Conservation (phyloP, 805 yeast genomes). For the Brettanomyces naardenensis region DNA sequence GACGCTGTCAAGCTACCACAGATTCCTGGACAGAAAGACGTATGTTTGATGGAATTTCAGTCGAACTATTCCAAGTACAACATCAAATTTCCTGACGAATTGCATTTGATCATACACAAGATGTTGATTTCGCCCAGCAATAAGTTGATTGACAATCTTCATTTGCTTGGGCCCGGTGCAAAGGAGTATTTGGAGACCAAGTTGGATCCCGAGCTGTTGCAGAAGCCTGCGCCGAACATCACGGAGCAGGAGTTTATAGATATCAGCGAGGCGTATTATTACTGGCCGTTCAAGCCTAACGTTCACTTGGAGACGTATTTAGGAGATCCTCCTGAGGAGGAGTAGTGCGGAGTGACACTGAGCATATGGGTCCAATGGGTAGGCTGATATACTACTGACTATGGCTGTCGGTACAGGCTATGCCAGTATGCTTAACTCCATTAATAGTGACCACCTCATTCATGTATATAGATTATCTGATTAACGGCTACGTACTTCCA, state of each 20-base stretch:
- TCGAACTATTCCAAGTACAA: constrained; percentile 22
- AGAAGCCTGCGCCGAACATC: constrained; percentile 40
- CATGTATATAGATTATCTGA: too few species aligned
- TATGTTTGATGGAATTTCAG: constrained; percentile 25
- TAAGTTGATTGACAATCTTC: constrained; percentile 37
- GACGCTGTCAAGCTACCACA: constrained; percentile 19
- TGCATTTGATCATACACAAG: constrained; percentile 62
- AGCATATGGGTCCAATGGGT: too few species aligned
- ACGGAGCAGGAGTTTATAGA: constrained; percentile 45
- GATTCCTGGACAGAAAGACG: constrained; percentile 13
- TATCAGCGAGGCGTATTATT: constrained; percentile 44
- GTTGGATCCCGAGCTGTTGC: constrained; percentile 31
- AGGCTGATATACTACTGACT: too few species aligned
- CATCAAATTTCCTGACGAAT: constrained; percentile 37
- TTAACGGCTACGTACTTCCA: too few species aligned
- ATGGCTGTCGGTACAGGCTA: too few species aligned
- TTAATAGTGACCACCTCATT: too few species aligned
- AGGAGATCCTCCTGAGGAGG: constrained; percentile 4
- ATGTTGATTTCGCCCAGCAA: constrained; percentile 38
- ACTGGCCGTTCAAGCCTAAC: constrained; percentile 81
- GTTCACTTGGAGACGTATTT: constrained; percentile 18
- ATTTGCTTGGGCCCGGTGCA: constrained; percentile 78
- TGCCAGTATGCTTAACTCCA: too few species aligned
- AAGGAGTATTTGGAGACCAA: constrained; percentile 34
- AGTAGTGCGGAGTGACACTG: too few species aligned